Base-by-base conservation (phyloP, 768 basidiomycete genomes). In the Suillus americanus region DNA sequence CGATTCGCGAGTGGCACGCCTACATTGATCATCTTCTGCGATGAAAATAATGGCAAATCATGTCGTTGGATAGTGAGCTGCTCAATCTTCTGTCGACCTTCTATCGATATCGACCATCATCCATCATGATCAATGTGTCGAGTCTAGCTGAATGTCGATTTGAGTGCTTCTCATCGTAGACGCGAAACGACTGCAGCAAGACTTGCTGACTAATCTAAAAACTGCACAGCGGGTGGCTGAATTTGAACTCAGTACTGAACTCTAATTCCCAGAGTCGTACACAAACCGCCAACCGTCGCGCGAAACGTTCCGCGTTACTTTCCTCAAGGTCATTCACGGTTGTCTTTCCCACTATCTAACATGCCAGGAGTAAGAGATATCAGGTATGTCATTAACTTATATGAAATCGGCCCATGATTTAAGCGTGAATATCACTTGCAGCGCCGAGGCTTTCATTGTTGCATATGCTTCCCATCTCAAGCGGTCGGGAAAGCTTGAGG, bases 401-500 rank as follows among this genome's bases (percentile, higher is more conserved):
- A 40, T 14, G 35, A 45, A 63, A 64, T 67, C 57, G 18, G 43
- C 66, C 72, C 66, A 72, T 62, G 50, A 66, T 68, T 67, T 69
- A 67, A 20, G 3, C 51, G 5, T 70, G 65, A 64, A 48, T 67
- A 64, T 23, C 64, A 64, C 62, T 50, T 67, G 20, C 78, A 97
- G 95, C 81, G 92, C 95, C 76, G 94, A 95, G 68, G 88, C 88
- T 67, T 98, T 98, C 84, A 97, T 98, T 80, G 73, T 85, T 67
- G 95, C 95, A 72, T 98, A 98, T 81, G 83, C 95, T 74, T 94
- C 92, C 75, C 95, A 98, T 81, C 85, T 98, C 77, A 98, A 98
- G 84, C 91, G 95, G 71, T 95, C 94, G 68, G 97, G 97, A 80
- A 99, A 99, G 85, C 93, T 99, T 75, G 96, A 99, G 83, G 93